Evolutionary conservation across 2,329 filamentous ascomycete species (phyloP).

Genomic region (Aureobasidium sp.): DNA sequence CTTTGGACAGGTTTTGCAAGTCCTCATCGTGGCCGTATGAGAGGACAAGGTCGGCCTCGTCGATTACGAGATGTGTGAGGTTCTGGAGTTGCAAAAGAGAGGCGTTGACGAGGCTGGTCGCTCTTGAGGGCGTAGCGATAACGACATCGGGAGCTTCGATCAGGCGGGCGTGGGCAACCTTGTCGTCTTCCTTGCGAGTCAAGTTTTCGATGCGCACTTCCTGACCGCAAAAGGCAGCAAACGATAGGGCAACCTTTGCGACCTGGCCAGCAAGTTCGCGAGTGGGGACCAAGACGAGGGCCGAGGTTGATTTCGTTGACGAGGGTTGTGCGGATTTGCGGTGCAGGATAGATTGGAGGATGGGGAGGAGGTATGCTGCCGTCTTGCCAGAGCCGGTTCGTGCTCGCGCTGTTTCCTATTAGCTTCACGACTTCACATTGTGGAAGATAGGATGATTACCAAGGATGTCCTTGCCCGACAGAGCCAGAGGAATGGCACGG

Average conservation of each 20-base stretch:
- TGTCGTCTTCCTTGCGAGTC: conserved; percentile 82
- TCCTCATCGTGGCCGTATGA: conserved; percentile 94
- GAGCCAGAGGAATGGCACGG: conserved; percentile 77
- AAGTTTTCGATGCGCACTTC: conserved; percentile 78
- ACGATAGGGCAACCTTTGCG: conserved; percentile 65
- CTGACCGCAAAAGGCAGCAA: conserved; percentile 77
- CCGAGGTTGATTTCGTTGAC: conserved; percentile 49
- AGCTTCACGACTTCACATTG: conserved; percentile 11
- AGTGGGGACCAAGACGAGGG: conserved; percentile 89
- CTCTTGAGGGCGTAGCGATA: conserved; percentile 82
- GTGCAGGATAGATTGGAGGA: conserved; percentile 77
- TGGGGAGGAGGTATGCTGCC: conserved; percentile 84
- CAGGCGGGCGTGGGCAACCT: conserved; percentile 79
- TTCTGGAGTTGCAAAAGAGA: conserved; percentile 63
- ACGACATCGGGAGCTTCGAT: conserved; percentile 83
- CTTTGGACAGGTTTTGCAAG: conserved; percentile 68
- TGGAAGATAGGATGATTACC: conserved; percentile 30
- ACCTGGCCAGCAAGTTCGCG: conserved; percentile 92
- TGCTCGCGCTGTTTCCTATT: conserved; percentile 59
- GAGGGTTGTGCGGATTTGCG: conserved; percentile 59
- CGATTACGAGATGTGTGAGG: conserved; percentile 74
- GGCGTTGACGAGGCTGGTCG: conserved; percentile 68
- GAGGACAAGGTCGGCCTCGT: conserved; percentile 88
- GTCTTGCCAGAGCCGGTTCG: conserved; percentile 97
- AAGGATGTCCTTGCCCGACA: conserved; percentile 82